Percentiles rank a stretch among this genome's conserved stretches.
Conservation (phyloP, 768 basidiomycete genomes). For the Lanmaoa rubissima region DNA sequence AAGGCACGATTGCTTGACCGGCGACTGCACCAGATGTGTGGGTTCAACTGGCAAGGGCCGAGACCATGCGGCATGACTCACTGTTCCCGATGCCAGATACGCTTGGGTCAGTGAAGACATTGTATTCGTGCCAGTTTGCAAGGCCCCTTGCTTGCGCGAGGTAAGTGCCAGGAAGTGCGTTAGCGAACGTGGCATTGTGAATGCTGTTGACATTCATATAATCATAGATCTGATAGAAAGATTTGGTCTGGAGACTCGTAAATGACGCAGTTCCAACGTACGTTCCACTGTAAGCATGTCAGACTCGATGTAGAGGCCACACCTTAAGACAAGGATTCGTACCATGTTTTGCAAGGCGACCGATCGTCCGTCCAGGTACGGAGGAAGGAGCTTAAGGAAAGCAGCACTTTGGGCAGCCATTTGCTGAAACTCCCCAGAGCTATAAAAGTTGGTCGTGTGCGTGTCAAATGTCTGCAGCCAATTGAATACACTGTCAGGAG, state of each 20-base stretch:
- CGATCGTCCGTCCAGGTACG: slow-evolving; percentile 52
- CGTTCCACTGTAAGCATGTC: slow-evolving; percentile 42
- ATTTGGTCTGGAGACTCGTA: not conserved
- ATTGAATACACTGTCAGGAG: not conserved
- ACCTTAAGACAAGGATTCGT: not conserved
- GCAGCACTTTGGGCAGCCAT: slow-evolving; percentile 42
- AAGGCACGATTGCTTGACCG: slow-evolving; percentile 60
- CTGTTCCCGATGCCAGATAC: slow-evolving; percentile 65
- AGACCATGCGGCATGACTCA: slow-evolving; percentile 24
- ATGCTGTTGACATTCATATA: slow-evolving; percentile 73
- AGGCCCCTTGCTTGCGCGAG: slow-evolving; percentile 56
- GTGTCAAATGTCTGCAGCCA: slow-evolving; percentile 43
- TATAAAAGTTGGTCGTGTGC: slow-evolving; percentile 52
- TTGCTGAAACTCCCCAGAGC: slow-evolving; percentile 48
- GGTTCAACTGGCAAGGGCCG: not conserved
- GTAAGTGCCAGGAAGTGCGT: slow-evolving; percentile 44
- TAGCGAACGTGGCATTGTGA: slow-evolving; percentile 57
- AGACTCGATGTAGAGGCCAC: not conserved
- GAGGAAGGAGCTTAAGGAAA: slow-evolving; percentile 50
- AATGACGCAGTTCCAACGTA: slow-evolving; percentile 21
- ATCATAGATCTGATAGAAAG: slow-evolving; percentile 52
- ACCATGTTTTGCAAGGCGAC: slow-evolving; percentile 61
- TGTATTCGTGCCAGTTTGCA: slow-evolving; percentile 73
- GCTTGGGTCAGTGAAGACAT: slow-evolving; percentile 55
- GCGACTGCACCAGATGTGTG: slow-evolving; percentile 46